Percentiles rank a stretch among this genome's conserved stretches.
These are phyloP conservation scores for Colletotrichum graminicola DNA, from an alignment of 2,329 filamentous ascomycete species.

Conservation along the genomic window DNA sequence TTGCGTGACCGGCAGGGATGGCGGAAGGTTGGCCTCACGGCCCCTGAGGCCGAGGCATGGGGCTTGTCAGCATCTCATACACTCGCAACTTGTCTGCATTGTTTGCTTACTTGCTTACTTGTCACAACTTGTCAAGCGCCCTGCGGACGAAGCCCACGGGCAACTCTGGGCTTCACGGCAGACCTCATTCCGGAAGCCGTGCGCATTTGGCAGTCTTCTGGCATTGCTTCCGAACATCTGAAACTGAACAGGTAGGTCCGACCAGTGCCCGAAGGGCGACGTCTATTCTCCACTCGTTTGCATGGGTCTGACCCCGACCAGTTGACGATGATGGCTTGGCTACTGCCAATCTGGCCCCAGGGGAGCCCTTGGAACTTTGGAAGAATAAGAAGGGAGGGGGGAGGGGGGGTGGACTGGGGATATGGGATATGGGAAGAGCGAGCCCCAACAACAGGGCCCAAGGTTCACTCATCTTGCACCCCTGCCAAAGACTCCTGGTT, in stretches of 20 bases:
- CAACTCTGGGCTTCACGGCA: constrained; percentile 31
- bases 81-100: constrained; percentile 28
- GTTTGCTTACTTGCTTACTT: not conserved
- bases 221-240: constrained; percentile 40
- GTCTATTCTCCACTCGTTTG: constrained; percentile 36
- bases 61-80: constrained; percentile 27
- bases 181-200: constrained; percentile 33
- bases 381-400: not conserved
- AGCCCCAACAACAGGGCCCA: not conserved
- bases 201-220: constrained; percentile 34
- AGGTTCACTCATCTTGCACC: constrained; percentile 19
- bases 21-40: constrained; percentile 8
- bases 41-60: constrained; percentile 34
- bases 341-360: constrained; percentile 19
- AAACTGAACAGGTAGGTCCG: constrained; percentile 41
- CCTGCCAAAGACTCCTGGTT: constrained; percentile 10
- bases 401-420: not conserved
- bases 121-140: not conserved
- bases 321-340: constrained; percentile 11
- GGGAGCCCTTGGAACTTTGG: constrained; percentile 6
- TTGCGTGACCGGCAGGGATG: constrained; percentile 40
- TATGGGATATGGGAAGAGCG: not conserved
- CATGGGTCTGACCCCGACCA: constrained; percentile 35
- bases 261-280: constrained; percentile 28
- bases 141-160: constrained; percentile 31